Evolutionary conservation across 495 filamentous ascomycete genomes (phyloP).

Genomic region (Daldinia decipiens): DNA sequence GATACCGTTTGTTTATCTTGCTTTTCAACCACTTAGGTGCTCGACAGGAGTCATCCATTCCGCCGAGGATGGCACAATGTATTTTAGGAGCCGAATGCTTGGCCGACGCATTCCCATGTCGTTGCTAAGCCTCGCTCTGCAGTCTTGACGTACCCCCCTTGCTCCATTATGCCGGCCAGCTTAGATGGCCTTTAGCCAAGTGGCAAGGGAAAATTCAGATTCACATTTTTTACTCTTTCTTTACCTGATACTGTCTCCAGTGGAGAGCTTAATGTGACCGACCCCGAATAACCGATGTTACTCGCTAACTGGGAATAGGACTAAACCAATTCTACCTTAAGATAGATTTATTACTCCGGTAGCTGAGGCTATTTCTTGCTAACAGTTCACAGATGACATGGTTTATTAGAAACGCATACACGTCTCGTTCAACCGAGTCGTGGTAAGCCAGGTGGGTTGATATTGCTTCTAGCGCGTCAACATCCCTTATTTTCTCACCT

Average conservation of each 20-base stretch:
- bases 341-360: not conserved
- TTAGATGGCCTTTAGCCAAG: conserved; percentile 36
- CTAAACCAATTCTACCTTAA: not conserved
- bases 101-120: conserved; percentile 21
- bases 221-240: conserved; percentile 10
- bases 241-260: conserved; percentile 30
- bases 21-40: conserved; percentile 9
- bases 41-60: conserved; percentile 9
- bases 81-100: conserved; percentile 38
- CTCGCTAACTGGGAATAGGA: not conserved
- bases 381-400: conserved; percentile 24
- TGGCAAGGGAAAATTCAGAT: conserved; percentile 44
- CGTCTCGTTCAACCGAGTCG: conserved; percentile 8
- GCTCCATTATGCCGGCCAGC: conserved; percentile 22
- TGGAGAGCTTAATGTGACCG: conserved; percentile 37
- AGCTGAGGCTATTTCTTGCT: conserved; percentile 18
- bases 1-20: conserved; percentile 33
- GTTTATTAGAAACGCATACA: conserved; percentile 8
- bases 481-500: conserved; percentile 59
- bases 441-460: conserved; percentile 4
- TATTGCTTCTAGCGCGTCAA: conserved; percentile 1
- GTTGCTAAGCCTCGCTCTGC: conserved; percentile 10
- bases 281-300: conserved; percentile 6
- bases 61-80: conserved; percentile 35
- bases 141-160: conserved; percentile 27